These are phyloP conservation scores for Astrothelium subdiscretum DNA, from an alignment of 495 filamentous ascomycete genomes.

Conservation along the genomic window DNA sequence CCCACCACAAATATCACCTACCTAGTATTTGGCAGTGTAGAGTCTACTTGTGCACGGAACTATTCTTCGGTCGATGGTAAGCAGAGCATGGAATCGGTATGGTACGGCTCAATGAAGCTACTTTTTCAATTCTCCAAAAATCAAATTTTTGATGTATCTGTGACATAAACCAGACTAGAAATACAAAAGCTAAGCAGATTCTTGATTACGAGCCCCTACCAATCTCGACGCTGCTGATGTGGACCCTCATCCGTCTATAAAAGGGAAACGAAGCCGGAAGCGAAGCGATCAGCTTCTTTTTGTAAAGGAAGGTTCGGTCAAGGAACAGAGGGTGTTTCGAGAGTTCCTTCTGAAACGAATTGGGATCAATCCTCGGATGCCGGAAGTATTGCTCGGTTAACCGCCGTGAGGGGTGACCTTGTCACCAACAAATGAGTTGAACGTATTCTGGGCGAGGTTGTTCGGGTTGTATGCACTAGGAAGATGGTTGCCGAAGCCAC, in stretches of 20 bases:
- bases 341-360: background rate
- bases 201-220: background rate
- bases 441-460: background rate
- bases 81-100: no score
- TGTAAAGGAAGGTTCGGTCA: background rate
- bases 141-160: background rate
- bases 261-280: background rate
- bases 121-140: background rate
- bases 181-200: slow-evolving; percentile 2
- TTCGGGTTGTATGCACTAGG: background rate
- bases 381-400: background rate
- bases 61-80: no score
- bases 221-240: background rate
- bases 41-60: no score
- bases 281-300: background rate
- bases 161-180: background rate
- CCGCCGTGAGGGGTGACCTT: background rate
- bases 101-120: no score
- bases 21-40: no score
- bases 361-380: background rate
- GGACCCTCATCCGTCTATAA: background rate
- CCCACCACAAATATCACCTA: no score
- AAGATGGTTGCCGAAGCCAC: slow-evolving; percentile 29
- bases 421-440: background rate
- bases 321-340: background rate